Percentiles rank a stretch among this genome's conserved stretches.
Evolutionary conservation across 768 basidiomycete species (phyloP).

Genomic region (Pleurotus pulmonarius): DNA sequence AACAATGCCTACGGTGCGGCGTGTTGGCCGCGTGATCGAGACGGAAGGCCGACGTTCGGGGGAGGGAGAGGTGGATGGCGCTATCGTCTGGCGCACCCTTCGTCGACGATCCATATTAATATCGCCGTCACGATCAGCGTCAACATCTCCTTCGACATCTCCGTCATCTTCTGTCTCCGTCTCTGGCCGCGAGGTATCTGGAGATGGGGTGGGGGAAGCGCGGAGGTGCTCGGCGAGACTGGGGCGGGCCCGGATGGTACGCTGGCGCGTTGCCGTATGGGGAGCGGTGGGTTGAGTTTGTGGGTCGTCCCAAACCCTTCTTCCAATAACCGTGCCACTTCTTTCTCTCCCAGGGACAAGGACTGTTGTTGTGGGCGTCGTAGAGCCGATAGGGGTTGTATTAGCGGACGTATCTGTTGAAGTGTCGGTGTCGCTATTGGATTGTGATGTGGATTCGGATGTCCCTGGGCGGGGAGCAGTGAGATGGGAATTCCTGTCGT

Average conservation of each 20-base stretch:
- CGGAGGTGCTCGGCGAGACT: slow-evolving; percentile 13
- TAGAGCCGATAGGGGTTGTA: slow-evolving; percentile 54
- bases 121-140: slow-evolving; percentile 57
- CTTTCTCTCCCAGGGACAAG: slow-evolving; percentile 62
- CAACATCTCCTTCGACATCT: slow-evolving; percentile 31
- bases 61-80: slow-evolving; percentile 25
- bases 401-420: slow-evolving; percentile 61
- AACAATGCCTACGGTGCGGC: slow-evolving; percentile 36
- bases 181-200: slow-evolving; percentile 56
- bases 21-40: slow-evolving; percentile 18
- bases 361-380: slow-evolving; percentile 60
- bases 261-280: slow-evolving; percentile 22
- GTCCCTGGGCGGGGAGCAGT: slow-evolving; percentile 15
- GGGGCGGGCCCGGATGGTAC: slow-evolving; percentile 22
- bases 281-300: slow-evolving; percentile 7
- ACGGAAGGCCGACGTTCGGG: slow-evolving; percentile 23
- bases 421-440: slow-evolving; percentile 55
- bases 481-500: slow-evolving; percentile 16
- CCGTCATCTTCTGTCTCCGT: slow-evolving; percentile 81
- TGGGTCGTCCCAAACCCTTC: slow-evolving; percentile 52
- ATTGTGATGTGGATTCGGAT: slow-evolving; percentile 21
- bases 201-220: slow-evolving; percentile 33
- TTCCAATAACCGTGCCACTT: slow-evolving; percentile 71
- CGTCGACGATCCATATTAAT: slow-evolving; percentile 36
- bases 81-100: slow-evolving; percentile 6